Evolutionary conservation across 805 yeast species (phyloP).

Genomic region (Yamadazyma nakazawae): DNA sequence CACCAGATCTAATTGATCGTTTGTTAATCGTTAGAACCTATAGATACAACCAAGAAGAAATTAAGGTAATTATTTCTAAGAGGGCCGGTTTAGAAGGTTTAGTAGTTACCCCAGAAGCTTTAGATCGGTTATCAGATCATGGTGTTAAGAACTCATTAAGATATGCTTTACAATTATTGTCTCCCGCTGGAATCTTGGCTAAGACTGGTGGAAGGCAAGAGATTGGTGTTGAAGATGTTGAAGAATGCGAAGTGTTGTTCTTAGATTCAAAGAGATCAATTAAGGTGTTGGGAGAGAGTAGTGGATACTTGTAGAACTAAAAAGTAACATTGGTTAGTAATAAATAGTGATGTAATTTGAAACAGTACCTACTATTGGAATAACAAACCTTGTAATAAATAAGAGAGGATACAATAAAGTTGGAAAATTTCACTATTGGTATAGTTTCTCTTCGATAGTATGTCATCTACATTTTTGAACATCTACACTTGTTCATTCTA

Average conservation of each 20-base stretch:
- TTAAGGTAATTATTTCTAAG: constrained; percentile 74
- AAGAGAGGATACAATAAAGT: too few relatives aligned
- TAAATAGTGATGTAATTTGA: constrained; percentile 17
- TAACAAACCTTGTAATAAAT: too few relatives aligned
- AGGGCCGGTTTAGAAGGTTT: constrained; percentile 77
- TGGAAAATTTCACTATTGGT: too few relatives aligned
- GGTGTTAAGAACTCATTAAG: constrained; percentile 82
- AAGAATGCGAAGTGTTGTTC: constrained; percentile 78
- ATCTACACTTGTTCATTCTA: not conserved
- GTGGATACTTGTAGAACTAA: constrained; percentile 31
- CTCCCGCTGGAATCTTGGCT: constrained; percentile 86
- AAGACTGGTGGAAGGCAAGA: constrained; percentile 69
- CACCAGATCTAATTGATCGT: constrained; percentile 91
- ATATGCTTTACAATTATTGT: constrained; percentile 84
- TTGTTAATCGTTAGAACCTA: constrained; percentile 87
- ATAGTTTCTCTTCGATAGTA: too few relatives aligned
- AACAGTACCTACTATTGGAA: not conserved
- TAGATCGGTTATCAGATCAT: constrained; percentile 66
- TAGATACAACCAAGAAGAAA: constrained; percentile 83
- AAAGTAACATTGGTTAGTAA: not conserved
- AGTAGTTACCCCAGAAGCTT: constrained; percentile 62
- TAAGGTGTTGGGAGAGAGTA: constrained; percentile 53
- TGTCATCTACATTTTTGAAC: not conserved
- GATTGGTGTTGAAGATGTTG: constrained; percentile 66
- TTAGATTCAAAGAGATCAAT: constrained; percentile 82